A percentile compares a stretch with the other conserved stretches of the same genome.
phyloP scores from a whole-genome alignment of 1,139 yeast genomes.

The Blastobotrys persicus region DNA sequence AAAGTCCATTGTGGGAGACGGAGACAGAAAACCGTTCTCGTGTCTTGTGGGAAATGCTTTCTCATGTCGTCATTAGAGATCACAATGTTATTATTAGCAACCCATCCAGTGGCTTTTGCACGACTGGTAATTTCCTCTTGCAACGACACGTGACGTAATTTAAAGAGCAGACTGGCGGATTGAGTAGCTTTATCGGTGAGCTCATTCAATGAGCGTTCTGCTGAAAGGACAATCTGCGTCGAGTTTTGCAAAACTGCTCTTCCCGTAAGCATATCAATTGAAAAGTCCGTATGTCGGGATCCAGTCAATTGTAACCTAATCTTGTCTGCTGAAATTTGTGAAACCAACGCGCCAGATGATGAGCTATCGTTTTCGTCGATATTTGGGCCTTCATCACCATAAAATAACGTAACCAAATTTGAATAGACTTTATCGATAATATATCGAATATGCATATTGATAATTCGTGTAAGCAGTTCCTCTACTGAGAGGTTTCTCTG shows the following conservation, averaged over 20 bases:
- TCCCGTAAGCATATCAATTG: constrained; percentile 37
- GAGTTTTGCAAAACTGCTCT: constrained; percentile 34
- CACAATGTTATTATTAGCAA: constrained; percentile 26
- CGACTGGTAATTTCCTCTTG: constrained; percentile 35
- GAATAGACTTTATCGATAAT: constrained; percentile 29
- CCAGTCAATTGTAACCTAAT: constrained; percentile 30
- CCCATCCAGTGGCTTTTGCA: constrained; percentile 39
- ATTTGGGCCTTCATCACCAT: constrained; percentile 8
- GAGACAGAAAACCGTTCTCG: constrained; percentile 32
- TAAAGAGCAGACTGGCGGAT: constrained; percentile 29
- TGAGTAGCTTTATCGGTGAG: constrained; percentile 27
- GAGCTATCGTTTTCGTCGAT: not conserved
- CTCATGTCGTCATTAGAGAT: constrained; percentile 30
- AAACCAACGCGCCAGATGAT: constrained; percentile 4
- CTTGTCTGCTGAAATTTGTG: constrained; percentile 20
- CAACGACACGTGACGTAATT: constrained; percentile 33
- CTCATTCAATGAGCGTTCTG: constrained; percentile 35
- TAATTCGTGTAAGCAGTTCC: constrained; percentile 29
- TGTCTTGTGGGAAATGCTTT: constrained; percentile 24
- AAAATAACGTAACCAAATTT: constrained; percentile 17
- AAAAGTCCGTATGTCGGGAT: constrained; percentile 28
- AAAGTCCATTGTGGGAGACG: constrained; percentile 36
- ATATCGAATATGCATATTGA: constrained; percentile 32
- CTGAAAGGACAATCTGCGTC: constrained; percentile 31
- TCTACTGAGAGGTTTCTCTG: constrained; percentile 31